Percentiles rank a stretch among this genome's conserved stretches.
Conservation (phyloP, 306 rosid species). For the Pterocarpus santalinus region DNA sequence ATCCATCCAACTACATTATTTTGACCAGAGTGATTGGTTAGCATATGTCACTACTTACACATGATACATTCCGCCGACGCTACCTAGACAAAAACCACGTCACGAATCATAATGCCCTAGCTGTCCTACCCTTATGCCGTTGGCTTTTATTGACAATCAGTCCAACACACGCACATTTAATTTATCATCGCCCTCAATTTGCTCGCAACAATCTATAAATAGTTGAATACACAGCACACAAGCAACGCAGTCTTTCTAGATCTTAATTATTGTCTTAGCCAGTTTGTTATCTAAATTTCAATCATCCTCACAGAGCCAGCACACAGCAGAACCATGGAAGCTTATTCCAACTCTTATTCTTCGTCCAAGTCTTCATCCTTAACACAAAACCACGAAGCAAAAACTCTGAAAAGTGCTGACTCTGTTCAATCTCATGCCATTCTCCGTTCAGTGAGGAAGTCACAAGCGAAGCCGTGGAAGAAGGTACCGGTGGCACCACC, state of each 20-base stretch:
- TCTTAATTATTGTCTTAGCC: neutral
- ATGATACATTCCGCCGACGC: slow-evolving; percentile 60
- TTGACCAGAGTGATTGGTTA: slow-evolving; percentile 48
- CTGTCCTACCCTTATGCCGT: slow-evolving; percentile 45
- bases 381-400: slow-evolving; percentile 5
- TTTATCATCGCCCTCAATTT: neutral
- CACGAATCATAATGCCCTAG: slow-evolving; percentile 4
- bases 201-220: slow-evolving; percentile 50
- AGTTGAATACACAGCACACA: neutral
- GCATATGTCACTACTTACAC: slow-evolving; percentile 22
- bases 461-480: slow-evolving; percentile 64
- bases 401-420: neutral
- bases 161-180: neutral
- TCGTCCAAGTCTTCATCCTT: slow-evolving; percentile 42
- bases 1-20: slow-evolving; percentile 9
- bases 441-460: slow-evolving; percentile 59
- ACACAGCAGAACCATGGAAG: slow-evolving; percentile 50
- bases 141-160: slow-evolving; percentile 48
- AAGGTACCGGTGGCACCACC: slow-evolving; percentile 69
- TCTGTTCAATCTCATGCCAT: slow-evolving; percentile 16
- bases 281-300: neutral
- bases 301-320: neutral
- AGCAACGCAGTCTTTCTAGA: neutral
- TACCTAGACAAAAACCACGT: slow-evolving; percentile 52
- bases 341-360: slow-evolving; percentile 49